phyloP scores from a whole-genome alignment of 495 filamentous ascomycete species.

The Trichoderma erinaceum region DNA sequence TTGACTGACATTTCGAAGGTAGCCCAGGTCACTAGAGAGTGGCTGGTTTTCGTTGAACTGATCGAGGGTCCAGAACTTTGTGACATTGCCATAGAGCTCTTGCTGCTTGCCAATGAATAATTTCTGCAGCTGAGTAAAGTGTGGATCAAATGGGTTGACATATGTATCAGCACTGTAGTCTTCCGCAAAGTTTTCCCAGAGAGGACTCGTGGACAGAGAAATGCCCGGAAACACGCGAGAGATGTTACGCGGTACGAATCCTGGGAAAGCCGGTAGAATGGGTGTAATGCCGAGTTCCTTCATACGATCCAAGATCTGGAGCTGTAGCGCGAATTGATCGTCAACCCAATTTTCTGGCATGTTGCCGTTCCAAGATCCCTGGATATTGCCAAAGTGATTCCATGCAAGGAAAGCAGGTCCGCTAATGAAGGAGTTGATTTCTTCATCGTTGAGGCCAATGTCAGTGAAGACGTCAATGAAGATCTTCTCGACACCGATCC shows the following conservation, averaged over 20 bases:
- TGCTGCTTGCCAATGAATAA: constrained; percentile 45
- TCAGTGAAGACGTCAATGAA: constrained; percentile 45
- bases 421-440: constrained; percentile 42
- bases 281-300: constrained; percentile 50
- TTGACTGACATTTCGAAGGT: constrained; percentile 42
- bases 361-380: constrained; percentile 43
- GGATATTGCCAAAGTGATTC: constrained; percentile 53
- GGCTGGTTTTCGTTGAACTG: constrained; percentile 52
- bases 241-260: constrained; percentile 42
- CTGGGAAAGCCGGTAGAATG: constrained; percentile 44
- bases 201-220: constrained; percentile 40
- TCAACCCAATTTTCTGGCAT: constrained; percentile 43
- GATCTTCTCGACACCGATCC: constrained; percentile 49
- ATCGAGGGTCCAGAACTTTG: constrained; percentile 46
- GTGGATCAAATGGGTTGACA: constrained; percentile 43
- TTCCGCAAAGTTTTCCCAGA: constrained; percentile 38
- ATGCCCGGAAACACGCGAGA: constrained; percentile 38
- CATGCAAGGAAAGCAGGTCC: constrained; percentile 51
- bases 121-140: constrained; percentile 40
- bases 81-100: constrained; percentile 44
- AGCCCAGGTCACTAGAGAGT: constrained; percentile 39
- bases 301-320: constrained; percentile 46
- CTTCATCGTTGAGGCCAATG: constrained; percentile 38
- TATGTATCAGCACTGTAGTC: constrained; percentile 45
- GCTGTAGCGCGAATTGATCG: constrained; percentile 40